These are phyloP conservation scores for Aspergillus nanangensis DNA, from an alignment of 495 filamentous ascomycete genomes.

Conservation along the genomic window DNA sequence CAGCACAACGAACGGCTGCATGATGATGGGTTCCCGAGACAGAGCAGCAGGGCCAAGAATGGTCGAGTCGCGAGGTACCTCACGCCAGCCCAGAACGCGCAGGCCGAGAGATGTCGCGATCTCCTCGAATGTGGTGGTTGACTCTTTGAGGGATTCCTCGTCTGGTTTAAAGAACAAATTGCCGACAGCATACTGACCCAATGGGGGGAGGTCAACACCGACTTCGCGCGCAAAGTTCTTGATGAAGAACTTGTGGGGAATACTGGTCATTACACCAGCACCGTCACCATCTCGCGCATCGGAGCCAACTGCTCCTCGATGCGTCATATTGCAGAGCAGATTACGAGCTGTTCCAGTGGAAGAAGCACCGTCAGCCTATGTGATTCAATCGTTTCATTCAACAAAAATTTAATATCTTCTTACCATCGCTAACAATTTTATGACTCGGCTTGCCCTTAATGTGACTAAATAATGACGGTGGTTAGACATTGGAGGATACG, in stretches of 20 bases:
- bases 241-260: slow-evolving; percentile 97
- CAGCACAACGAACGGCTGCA: slow-evolving; percentile 94
- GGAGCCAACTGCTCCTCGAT: slow-evolving; percentile 95
- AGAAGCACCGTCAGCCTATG: too few relatives aligned
- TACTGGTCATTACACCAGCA: slow-evolving; percentile 98
- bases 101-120: slow-evolving; percentile 83
- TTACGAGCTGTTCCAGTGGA: slow-evolving; percentile 70
- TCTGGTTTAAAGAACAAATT: slow-evolving; percentile 99
- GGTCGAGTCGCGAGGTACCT: slow-evolving; percentile 87
- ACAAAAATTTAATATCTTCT: too few relatives aligned
- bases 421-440: slow-evolving; percentile 99
- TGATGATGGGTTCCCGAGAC: slow-evolving; percentile 89
- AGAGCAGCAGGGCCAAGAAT: slow-evolving; percentile 90
- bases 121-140: slow-evolving; percentile 84
- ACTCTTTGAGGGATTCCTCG: slow-evolving; percentile 78
- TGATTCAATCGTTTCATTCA: too few relatives aligned
- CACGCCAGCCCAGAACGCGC: slow-evolving; percentile 93
- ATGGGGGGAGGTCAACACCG: slow-evolving; percentile 76
- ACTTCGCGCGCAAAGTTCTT: slow-evolving; percentile 95
- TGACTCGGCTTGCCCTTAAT: slow-evolving; percentile 97
- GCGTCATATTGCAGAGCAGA: slow-evolving; percentile 99
- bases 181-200: slow-evolving; percentile 93
- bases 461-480: slow-evolving; percentile 54
- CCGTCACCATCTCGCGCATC: slow-evolving; percentile 97
- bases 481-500: slow-evolving; percentile 4